Percentiles rank a stretch among this genome's conserved stretches.
Evolutionary conservation across 306 rosid genomes (phyloP).

Genomic region (Ziziphus jujuba): DNA sequence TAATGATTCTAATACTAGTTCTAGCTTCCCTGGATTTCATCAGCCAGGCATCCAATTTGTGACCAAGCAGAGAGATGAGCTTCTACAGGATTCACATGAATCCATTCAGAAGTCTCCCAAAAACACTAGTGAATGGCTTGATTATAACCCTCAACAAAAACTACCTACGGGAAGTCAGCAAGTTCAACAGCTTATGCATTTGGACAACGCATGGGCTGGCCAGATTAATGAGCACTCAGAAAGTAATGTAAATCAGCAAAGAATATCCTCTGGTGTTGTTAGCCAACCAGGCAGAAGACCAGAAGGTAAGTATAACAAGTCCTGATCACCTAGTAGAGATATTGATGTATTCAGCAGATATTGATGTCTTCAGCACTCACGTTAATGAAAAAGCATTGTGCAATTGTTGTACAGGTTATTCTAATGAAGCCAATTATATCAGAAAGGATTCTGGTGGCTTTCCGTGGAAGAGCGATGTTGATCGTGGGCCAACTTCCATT

Average conservation of each 20-base stretch:
- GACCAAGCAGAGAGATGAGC: constrained; percentile 39
- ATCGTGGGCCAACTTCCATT: constrained; percentile 24
- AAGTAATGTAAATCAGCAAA: constrained; percentile 30
- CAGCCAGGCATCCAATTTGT: constrained; percentile 37
- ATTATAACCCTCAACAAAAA: constrained; percentile 31
- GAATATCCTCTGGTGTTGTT: constrained; percentile 28
- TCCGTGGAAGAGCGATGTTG: constrained; percentile 30
- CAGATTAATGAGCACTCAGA: constrained; percentile 38
- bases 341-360: constrained; percentile 1
- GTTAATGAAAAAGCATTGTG: constrained; percentile 5
- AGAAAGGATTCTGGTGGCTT: constrained; percentile 29
- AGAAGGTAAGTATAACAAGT: constrained; percentile 36
- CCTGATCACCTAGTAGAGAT: constrained; percentile 7
- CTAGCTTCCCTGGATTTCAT: constrained; percentile 52
- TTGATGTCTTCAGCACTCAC: constrained; percentile 1
- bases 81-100: constrained; percentile 38
- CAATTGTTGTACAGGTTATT: constrained; percentile 41
- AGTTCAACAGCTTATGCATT: constrained; percentile 29
- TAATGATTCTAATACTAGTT: constrained; percentile 43
- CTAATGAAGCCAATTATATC: constrained; percentile 31
- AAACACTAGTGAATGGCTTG: constrained; percentile 35
- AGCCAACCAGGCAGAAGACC: constrained; percentile 29
- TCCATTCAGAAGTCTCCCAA: constrained; percentile 37
- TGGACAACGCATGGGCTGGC: constrained; percentile 33
- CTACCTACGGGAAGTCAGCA: constrained; percentile 23